These are phyloP conservation scores for Wickerhamomyces silvicola DNA, from an alignment of 805 yeast genomes.

Conservation along the genomic window DNA sequence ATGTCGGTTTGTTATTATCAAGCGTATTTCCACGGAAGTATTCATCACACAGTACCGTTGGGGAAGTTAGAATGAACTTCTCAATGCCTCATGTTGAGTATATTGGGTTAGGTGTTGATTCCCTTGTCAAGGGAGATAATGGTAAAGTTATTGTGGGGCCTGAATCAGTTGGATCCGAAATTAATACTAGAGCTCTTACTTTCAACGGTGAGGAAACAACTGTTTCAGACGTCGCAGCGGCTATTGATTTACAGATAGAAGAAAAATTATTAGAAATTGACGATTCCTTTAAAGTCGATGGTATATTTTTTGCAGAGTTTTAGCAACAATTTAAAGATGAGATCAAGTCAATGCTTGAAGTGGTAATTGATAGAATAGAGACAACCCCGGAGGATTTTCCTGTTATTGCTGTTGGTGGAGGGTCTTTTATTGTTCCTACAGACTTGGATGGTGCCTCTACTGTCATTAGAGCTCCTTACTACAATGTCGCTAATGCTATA, in stretches of 20 bases:
- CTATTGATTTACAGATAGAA: conserved; percentile 9
- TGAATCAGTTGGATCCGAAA: conserved; percentile 39
- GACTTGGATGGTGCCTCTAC: conserved; percentile 34
- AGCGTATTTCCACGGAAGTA: conserved; percentile 43
- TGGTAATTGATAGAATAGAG: conserved; percentile 38
- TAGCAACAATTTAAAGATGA: conserved; percentile 8
- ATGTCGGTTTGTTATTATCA: conserved; percentile 39
- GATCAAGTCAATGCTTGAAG: conserved; percentile 25
- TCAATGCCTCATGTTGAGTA: conserved; percentile 46
- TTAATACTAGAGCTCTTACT: conserved; percentile 24
- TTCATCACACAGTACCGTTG: conserved; percentile 35
- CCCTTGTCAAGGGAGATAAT: conserved; percentile 29
- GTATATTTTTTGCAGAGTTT: conserved; percentile 9
- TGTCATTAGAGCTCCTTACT: conserved; percentile 35
- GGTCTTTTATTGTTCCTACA: conserved; percentile 39
- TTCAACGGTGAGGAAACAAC: conserved; percentile 39
- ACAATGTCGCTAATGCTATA: conserved; percentile 42
- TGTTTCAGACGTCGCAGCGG: conserved; percentile 32
- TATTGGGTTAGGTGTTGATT: conserved; percentile 47
- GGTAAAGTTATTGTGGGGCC: conserved; percentile 36
- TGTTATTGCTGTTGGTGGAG: conserved; percentile 43
- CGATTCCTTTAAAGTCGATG: conserved; percentile 14
- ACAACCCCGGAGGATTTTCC: conserved; percentile 38
- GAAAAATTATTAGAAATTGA: conserved; percentile 15
- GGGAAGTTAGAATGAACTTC: conserved; percentile 44